phyloP scores from a whole-genome alignment of 129 eudicot species.

The Helichrysum umbraculigerum region DNA sequence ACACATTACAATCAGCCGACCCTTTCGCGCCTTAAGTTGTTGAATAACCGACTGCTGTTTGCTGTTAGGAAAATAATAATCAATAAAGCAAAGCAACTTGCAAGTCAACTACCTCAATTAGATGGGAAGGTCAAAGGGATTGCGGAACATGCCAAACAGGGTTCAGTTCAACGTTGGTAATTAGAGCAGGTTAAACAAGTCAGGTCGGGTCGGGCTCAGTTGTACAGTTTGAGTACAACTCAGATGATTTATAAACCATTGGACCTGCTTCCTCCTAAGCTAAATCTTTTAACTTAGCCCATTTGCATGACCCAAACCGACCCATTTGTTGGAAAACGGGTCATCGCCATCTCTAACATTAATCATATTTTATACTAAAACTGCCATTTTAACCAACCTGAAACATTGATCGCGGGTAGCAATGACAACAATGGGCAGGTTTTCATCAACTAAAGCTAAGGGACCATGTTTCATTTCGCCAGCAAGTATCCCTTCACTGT shows the following conservation, averaged over 20 bases:
- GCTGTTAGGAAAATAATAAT: constrained; percentile 44
- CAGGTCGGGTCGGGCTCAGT: neutral
- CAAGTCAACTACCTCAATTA: neutral
- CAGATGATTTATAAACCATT: neutral
- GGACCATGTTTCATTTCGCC: constrained; percentile 99
- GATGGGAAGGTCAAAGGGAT: neutral
- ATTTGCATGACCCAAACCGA: neutral
- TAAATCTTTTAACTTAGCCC: neutral
- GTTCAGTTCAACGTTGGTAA: neutral
- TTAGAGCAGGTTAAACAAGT: neutral
- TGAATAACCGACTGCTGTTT: constrained; percentile 97
- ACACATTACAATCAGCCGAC: constrained; percentile 88
- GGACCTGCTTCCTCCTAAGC: neutral
- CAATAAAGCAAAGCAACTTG: constrained; percentile 13
- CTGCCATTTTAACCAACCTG: too few relatives aligned
- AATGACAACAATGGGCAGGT: constrained; percentile 86
- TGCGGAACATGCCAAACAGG: neutral
- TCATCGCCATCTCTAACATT: too few relatives aligned
- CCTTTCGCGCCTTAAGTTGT: constrained; percentile 97
- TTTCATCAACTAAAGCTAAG: constrained; percentile 87
- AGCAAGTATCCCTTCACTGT: constrained; percentile 98
- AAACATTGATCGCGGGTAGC: constrained; percentile 44
- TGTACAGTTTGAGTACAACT: neutral
- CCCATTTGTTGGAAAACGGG: neutral
- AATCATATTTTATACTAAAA: too few relatives aligned